phyloP scores from a whole-genome alignment of 345 rosid genomes.

The Lepidium aucheri region DNA sequence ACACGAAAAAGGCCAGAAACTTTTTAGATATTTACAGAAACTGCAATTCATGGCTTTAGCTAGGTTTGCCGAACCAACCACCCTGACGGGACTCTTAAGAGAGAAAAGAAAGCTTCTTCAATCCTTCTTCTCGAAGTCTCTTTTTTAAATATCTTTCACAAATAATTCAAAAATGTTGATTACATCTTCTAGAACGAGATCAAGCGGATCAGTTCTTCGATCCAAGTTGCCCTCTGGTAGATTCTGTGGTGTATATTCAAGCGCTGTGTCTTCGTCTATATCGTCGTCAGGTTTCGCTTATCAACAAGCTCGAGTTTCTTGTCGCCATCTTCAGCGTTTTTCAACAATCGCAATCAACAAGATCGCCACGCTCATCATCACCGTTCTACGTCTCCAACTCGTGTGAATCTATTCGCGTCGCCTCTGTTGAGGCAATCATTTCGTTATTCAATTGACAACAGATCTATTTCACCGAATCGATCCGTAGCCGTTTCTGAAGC shows the following conservation, averaged over 20 bases:
- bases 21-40: background rate
- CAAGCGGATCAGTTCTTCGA: conserved; percentile 49
- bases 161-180: conserved; percentile 14
- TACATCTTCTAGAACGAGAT: conserved; percentile 40
- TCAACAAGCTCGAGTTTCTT: conserved; percentile 53
- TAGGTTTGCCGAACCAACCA: conserved; percentile 70
- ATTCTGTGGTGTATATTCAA: conserved; percentile 14
- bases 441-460: conserved; percentile 48
- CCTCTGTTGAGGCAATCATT: conserved; percentile 36
- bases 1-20: conserved; percentile 8
- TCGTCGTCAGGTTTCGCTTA: conserved; percentile 52
- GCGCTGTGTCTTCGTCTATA: conserved; percentile 22
- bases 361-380: conserved; percentile 16
- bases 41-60: conserved; percentile 13
- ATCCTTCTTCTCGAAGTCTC: background rate
- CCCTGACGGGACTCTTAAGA: conserved; percentile 31
- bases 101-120: background rate
- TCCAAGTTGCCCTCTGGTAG: conserved; percentile 46
- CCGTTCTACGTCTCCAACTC: conserved; percentile 62
- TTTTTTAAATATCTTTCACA: background rate
- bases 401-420: conserved; percentile 47
- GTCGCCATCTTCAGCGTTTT: conserved; percentile 33
- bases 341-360: conserved; percentile 25
- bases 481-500: conserved; percentile 41
- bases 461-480: conserved; percentile 48